Conservation (phyloP, 176 grass and related monocot genomes). For the Aegilops speltoides region DNA sequence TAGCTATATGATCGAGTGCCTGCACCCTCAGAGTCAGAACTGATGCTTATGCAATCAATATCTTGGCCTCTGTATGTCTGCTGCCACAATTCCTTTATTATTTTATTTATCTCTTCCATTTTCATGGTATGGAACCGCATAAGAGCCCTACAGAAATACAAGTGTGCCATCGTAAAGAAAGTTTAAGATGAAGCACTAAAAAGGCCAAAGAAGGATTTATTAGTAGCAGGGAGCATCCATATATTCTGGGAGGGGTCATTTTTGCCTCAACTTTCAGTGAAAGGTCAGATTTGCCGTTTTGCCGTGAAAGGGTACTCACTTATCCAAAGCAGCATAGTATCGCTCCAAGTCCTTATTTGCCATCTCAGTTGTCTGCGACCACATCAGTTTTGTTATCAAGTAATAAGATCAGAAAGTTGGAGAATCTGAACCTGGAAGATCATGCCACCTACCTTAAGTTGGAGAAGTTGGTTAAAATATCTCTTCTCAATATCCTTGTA, state of each 20-base stretch:
- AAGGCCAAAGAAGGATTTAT: too few relatives aligned
- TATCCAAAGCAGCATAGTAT: conserved; percentile 91
- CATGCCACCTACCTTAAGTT: conserved; percentile 79
- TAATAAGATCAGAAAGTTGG: conserved; percentile 22
- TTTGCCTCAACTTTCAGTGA: too few relatives aligned
- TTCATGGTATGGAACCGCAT: conserved; percentile 99
- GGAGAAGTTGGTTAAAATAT: conserved; percentile 88
- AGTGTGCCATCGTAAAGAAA: background rate
- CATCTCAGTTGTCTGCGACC: conserved; percentile 86
- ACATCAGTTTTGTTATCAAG: conserved; percentile 31
- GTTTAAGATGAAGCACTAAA: background rate
- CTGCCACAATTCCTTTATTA: conserved; percentile 98
- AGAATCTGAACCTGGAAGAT: conserved; percentile 25
- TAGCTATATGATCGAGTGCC: conserved; percentile 95
- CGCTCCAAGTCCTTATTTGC: conserved; percentile 97
- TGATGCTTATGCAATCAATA: conserved; percentile 94
- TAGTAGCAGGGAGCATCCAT: too few relatives aligned
- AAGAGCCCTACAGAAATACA: conserved; percentile 62
- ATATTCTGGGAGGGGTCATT: too few relatives aligned
- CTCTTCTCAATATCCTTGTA: conserved; percentile 91
- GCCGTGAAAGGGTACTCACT: conserved; percentile 40
- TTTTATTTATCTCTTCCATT: conserved; percentile 99
- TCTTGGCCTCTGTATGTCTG: conserved; percentile 98
- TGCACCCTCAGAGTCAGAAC: conserved; percentile 85
- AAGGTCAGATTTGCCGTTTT: too few relatives aligned